Percentiles rank a stretch among this genome's conserved stretches.
Evolutionary conservation across 2,329 filamentous ascomycete species (phyloP).

Genomic region (Chaetomium sp.): DNA sequence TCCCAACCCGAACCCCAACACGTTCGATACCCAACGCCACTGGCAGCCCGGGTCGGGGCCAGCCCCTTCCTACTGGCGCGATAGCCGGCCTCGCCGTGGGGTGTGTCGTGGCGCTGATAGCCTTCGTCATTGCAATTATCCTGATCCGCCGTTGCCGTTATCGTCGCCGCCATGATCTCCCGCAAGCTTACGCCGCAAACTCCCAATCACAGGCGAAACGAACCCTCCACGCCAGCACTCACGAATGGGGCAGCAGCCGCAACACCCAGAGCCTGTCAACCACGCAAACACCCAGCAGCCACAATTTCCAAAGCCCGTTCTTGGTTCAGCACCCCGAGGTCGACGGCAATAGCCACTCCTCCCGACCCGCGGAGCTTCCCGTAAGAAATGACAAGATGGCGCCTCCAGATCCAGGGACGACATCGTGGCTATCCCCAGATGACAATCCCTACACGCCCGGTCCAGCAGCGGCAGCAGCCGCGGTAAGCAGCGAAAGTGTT

Average conservation of each 20-base stretch:
- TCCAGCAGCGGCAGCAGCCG: neutral
- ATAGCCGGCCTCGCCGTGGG: conserved; percentile 41
- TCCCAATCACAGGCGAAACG: neutral
- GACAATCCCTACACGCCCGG: neutral
- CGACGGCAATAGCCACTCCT: neutral
- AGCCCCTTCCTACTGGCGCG: conserved; percentile 31
- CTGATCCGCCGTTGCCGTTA: conserved; percentile 28
- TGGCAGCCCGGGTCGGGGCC: conserved; percentile 8
- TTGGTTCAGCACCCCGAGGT: neutral
- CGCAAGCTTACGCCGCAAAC: neutral
- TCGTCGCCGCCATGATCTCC: neutral
- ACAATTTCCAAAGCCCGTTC: neutral
- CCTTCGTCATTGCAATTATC: conserved; percentile 25
- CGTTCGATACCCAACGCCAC: conserved; percentile 31
- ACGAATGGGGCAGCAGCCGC: neutral
- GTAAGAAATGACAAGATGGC: no score
- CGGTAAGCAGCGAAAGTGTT: neutral
- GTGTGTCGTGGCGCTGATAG: conserved; percentile 27
- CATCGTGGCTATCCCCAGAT: no score
- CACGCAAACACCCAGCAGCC: neutral
- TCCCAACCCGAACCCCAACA: conserved; percentile 44
- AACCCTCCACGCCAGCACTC: no score
- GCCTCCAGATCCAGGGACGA: no score
- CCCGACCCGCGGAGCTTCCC: no score
- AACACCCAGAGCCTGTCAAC: neutral